Evolutionary conservation across 2,329 filamentous ascomycete species (phyloP).

Genomic region (Didymella pinodella): DNA sequence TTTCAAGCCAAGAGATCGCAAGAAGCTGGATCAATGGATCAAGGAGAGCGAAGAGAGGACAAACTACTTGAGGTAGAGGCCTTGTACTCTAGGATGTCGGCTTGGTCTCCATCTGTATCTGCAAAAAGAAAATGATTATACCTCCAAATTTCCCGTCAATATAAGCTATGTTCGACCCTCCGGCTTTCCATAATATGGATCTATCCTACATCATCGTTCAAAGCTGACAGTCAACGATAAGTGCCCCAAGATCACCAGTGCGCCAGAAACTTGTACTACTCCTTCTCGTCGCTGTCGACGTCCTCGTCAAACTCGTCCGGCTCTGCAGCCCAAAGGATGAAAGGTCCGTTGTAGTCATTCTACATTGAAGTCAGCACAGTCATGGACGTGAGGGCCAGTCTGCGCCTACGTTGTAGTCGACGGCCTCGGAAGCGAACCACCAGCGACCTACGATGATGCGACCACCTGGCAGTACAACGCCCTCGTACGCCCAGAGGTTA

Average conservation of each 20-base stretch:
- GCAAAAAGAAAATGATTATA: neutral
- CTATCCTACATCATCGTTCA: neutral
- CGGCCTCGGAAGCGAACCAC: constrained; percentile 50
- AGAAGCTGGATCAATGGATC: constrained; percentile 57
- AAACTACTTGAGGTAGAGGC: constrained; percentile 46
- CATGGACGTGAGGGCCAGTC: neutral
- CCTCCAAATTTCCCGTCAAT: neutral
- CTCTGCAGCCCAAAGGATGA: constrained; percentile 49
- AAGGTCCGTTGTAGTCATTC: constrained; percentile 37
- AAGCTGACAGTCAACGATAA: neutral
- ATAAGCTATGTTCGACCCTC: neutral
- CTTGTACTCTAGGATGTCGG: neutral
- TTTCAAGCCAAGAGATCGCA: constrained; percentile 54
- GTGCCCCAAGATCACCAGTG: neutral
- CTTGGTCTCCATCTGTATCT: neutral
- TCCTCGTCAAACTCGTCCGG: constrained; percentile 13
- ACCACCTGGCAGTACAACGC: constrained; percentile 58
- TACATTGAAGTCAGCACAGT: constrained; percentile 22
- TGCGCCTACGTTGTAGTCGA: constrained; percentile 32
- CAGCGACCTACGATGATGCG: constrained; percentile 58
- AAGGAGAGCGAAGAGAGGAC: constrained; percentile 57
- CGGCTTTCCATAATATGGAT: neutral
- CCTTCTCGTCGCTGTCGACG: neutral
- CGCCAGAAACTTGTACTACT: constrained; percentile 3
- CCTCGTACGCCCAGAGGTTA: constrained; percentile 59